A percentile compares a stretch with the other conserved stretches of the same genome.
These are phyloP conservation scores for Sophora flavescens DNA, from an alignment of 306 rosid genomes.

Conservation along the genomic window DNA sequence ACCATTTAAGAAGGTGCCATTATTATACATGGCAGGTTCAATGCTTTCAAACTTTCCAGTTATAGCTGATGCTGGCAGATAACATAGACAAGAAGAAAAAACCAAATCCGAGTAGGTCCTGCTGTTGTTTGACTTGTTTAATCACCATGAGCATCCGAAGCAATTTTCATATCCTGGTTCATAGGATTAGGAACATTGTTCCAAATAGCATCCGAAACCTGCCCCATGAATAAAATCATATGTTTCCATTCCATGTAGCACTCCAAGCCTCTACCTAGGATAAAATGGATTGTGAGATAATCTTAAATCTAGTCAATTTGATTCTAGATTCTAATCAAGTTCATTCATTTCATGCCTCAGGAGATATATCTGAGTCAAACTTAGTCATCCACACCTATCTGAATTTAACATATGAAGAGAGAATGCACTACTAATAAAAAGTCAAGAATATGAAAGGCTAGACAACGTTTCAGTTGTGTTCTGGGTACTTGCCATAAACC, in stretches of 20 bases:
- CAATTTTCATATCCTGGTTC: constrained; percentile 51
- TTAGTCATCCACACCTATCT: background rate
- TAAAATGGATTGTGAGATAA: background rate
- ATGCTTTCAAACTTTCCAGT: constrained; percentile 14
- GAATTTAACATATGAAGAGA: background rate
- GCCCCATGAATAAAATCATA: constrained; percentile 4
- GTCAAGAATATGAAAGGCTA: constrained; percentile 11
- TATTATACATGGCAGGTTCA: constrained; percentile 35
- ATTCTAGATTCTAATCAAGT: background rate
- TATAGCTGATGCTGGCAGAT: constrained; percentile 33
- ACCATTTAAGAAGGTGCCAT: constrained; percentile 38
- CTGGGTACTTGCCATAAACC: constrained; percentile 11
- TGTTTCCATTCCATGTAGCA: constrained; percentile 4
- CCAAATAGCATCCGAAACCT: constrained; percentile 48
- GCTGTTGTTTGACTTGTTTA: constrained; percentile 47
- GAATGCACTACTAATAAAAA: background rate
- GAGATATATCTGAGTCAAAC: constrained; percentile 6
- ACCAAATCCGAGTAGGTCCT: constrained; percentile 52
- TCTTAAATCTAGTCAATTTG: background rate
- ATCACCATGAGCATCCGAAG: constrained; percentile 49
- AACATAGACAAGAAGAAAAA: constrained; percentile 40
- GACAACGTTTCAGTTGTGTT: constrained; percentile 24
- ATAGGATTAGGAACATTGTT: constrained; percentile 52
- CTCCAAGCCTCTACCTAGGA: background rate
- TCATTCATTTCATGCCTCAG: constrained; percentile 19